Conservation (phyloP, 2,329 filamentous ascomycete genomes). For the Colletotrichum brevisporum region DNA sequence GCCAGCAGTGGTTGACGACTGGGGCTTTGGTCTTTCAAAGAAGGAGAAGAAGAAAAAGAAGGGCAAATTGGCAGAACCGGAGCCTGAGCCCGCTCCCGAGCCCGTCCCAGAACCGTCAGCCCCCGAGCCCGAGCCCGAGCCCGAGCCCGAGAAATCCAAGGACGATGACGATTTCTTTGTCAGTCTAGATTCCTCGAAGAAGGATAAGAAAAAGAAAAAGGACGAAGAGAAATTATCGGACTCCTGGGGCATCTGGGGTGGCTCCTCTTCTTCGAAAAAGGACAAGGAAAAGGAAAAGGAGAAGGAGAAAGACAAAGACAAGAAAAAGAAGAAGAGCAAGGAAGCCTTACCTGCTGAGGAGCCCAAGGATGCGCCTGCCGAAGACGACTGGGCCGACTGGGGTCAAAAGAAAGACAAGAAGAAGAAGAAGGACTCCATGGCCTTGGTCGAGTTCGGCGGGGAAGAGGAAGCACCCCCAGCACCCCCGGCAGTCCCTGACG, state of each 20-base stretch:
- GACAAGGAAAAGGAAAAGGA: conserved; percentile 46
- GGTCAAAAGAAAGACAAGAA: conserved; percentile 62
- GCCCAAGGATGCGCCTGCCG: conserved; percentile 26
- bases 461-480: conserved; percentile 45
- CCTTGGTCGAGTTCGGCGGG: conserved; percentile 53
- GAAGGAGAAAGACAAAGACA: conserved; percentile 46
- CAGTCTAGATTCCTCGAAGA: conserved; percentile 45
- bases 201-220: conserved; percentile 49
- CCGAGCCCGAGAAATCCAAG: conserved; percentile 49
- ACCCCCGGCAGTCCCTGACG: conserved; percentile 47
- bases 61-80: conserved; percentile 43
- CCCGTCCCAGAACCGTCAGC: conserved; percentile 34
- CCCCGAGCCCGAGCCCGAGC: conserved; percentile 43
- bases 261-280: conserved; percentile 44
- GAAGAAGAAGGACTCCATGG: conserved; percentile 55
- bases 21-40: conserved; percentile 48
- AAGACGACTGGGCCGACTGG: conserved; percentile 42
- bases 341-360: conserved; percentile 44
- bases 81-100: conserved; percentile 35
- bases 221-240: conserved; percentile 42
- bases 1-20: conserved; percentile 44
- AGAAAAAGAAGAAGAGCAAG: conserved; percentile 48
- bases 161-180: conserved; percentile 52
- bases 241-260: conserved; percentile 44
- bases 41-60: conserved; percentile 50